These are phyloP conservation scores for Boletus tylopilopsis DNA, from an alignment of 768 basidiomycete species.

Conservation along the genomic window DNA sequence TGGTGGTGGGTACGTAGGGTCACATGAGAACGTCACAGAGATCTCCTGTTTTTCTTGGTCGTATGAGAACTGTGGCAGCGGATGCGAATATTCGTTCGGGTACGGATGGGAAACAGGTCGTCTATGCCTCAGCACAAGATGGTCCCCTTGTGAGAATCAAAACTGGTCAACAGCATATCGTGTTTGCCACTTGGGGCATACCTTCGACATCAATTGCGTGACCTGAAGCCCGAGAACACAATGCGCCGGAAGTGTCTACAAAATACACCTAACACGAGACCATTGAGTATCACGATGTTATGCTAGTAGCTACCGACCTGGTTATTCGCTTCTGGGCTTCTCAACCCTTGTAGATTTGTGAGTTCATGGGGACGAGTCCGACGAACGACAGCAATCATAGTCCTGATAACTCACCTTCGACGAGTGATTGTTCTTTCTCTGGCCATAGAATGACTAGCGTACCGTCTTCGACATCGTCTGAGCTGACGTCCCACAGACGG, in stretches of 20 bases:
- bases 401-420: slow-evolving; percentile 55
- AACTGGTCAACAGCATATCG: slow-evolving; percentile 4
- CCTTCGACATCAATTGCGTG: slow-evolving; percentile 82
- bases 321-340: slow-evolving; percentile 67
- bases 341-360: slow-evolving; percentile 45
- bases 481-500: slow-evolving; percentile 35
- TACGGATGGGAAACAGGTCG: slow-evolving; percentile 73
- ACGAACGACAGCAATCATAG: background rate
- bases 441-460: slow-evolving; percentile 59
- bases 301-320: slow-evolving; percentile 43
- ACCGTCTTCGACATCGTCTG: slow-evolving; percentile 35
- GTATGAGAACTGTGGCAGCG: slow-evolving; percentile 68
- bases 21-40: slow-evolving; percentile 52
- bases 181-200: slow-evolving; percentile 24
- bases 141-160: slow-evolving; percentile 44
- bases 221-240: slow-evolving; percentile 76
- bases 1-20: slow-evolving; percentile 57
- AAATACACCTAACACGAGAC: slow-evolving; percentile 65
- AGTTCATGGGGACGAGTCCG: slow-evolving; percentile 3
- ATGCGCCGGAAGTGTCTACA: slow-evolving; percentile 69
- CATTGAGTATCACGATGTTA: background rate
- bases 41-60: slow-evolving; percentile 53
- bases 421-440: slow-evolving; percentile 70
- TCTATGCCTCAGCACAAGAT: slow-evolving; percentile 70
- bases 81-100: slow-evolving; percentile 75